Conservation (phyloP, 2,329 filamentous ascomycete species). For the Phyllosticta paracitricarpa region DNA sequence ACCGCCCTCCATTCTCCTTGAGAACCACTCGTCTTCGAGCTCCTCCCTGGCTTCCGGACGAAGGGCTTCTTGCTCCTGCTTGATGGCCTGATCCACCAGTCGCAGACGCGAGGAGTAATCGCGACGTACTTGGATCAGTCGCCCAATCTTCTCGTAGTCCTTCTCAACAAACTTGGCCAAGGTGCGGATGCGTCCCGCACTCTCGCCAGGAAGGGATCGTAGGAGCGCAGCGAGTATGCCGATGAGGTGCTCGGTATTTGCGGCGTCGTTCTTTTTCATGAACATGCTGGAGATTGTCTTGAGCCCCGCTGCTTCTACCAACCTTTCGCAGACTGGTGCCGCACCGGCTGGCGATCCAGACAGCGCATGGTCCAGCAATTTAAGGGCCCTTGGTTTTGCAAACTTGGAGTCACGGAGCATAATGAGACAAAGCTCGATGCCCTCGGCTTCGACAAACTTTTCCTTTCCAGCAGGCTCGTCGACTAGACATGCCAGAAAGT, state of each 20-base stretch:
- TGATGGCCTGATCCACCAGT: conserved; percentile 54
- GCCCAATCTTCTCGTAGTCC: conserved; percentile 74
- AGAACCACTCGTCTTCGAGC: conserved; percentile 58
- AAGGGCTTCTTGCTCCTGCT: conserved; percentile 49
- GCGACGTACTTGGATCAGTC: conserved; percentile 59
- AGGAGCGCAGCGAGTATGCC: conserved; percentile 78
- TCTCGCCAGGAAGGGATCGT: conserved; percentile 66
- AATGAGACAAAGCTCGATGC: conserved; percentile 80
- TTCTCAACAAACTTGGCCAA: conserved; percentile 95
- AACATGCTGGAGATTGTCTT: conserved; percentile 81
- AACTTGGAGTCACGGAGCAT: conserved; percentile 86
- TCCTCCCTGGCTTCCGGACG: conserved; percentile 51
- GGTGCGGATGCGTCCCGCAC: conserved; percentile 66
- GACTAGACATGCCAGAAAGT: conserved; percentile 69
- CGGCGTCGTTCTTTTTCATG: conserved; percentile 65
- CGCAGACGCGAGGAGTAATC: conserved; percentile 57
- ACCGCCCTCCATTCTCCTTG: conserved; percentile 69
- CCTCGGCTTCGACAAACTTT: conserved; percentile 82
- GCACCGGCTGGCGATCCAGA: background rate
- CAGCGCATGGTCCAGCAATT: conserved; percentile 74
- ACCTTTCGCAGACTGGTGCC: conserved; percentile 55
- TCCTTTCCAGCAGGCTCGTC: conserved; percentile 66
- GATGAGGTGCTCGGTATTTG: conserved; percentile 67
- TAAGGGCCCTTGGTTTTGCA: conserved; percentile 66
- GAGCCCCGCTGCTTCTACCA: conserved; percentile 76